These are phyloP conservation scores for Hypocrella siamensis DNA, from an alignment of 2,329 filamentous ascomycete species.

Conservation along the genomic window DNA sequence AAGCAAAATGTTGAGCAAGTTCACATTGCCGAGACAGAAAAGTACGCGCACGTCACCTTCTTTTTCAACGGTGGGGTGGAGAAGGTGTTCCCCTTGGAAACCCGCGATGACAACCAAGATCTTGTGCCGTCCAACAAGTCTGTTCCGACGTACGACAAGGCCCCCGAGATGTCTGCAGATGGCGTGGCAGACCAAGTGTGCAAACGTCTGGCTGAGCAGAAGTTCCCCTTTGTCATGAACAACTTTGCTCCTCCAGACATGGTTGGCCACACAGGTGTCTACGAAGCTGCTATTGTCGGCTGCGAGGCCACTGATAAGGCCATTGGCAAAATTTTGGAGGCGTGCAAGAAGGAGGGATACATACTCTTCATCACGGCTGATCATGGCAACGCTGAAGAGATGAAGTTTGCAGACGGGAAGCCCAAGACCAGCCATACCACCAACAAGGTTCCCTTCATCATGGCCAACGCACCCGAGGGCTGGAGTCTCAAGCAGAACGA, in stretches of 20 bases:
- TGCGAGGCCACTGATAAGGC: slow-evolving; percentile 80
- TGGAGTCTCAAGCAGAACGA: slow-evolving; percentile 73
- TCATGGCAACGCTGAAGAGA: slow-evolving; percentile 97
- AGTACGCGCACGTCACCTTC: slow-evolving; percentile 98
- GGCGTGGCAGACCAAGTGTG: slow-evolving; percentile 77
- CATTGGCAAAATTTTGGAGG: slow-evolving; percentile 83
- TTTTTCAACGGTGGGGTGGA: slow-evolving; percentile 99
- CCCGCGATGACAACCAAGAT: slow-evolving; percentile 66
- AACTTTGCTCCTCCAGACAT: slow-evolving; percentile 99
- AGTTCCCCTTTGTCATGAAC: slow-evolving; percentile 98
- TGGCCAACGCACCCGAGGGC: slow-evolving; percentile 87
- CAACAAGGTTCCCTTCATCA: slow-evolving; percentile 94
- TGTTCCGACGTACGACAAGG: slow-evolving; percentile 86
- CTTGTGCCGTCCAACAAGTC: slow-evolving; percentile 75
- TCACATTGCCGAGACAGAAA: slow-evolving; percentile 96
- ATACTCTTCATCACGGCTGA: slow-evolving; percentile 91
- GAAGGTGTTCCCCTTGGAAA: slow-evolving; percentile 85
- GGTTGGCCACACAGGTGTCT: slow-evolving; percentile 97
- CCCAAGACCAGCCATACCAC: slow-evolving; percentile 97
- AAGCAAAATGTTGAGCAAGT: slow-evolving; percentile 86
- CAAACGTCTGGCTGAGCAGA: slow-evolving; percentile 71
- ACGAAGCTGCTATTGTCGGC: slow-evolving; percentile 80
- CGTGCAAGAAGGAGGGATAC: slow-evolving; percentile 86
- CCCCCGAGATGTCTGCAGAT: slow-evolving; percentile 91
- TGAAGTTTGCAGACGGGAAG: slow-evolving; percentile 90